Conservation (phyloP, 805 yeast species). For the Ogataea angusta region DNA sequence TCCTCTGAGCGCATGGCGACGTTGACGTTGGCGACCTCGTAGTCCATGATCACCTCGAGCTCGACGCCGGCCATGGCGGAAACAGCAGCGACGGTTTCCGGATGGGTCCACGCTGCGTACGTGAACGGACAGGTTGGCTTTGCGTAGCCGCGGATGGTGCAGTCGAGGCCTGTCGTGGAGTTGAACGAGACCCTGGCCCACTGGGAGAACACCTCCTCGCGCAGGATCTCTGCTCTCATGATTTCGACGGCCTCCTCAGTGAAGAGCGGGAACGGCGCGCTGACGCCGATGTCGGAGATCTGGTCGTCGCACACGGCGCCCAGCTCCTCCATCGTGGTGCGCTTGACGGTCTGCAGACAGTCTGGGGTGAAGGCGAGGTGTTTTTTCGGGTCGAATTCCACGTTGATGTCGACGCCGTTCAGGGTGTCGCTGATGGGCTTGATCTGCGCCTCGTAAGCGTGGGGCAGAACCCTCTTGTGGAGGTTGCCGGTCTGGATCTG, state of each 20-base stretch:
- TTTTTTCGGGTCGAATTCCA: conserved; percentile 36
- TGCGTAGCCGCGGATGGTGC: conserved; percentile 50
- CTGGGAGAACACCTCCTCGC: conserved; percentile 42
- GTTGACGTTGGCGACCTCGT: conserved; percentile 54
- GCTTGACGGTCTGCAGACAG: conserved; percentile 33
- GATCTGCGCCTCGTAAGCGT: conserved; percentile 33
- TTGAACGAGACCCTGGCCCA: conserved; percentile 41
- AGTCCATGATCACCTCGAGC: conserved; percentile 52
- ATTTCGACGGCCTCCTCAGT: conserved; percentile 57
- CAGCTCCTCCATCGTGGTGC: conserved; percentile 48
- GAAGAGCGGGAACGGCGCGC: conserved; percentile 59
- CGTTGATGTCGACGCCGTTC: conserved; percentile 22
- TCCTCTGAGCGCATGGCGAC: conserved; percentile 42
- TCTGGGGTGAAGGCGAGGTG: conserved; percentile 39
- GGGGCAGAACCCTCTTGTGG: conserved; percentile 35
- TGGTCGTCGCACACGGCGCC: conserved; percentile 44
- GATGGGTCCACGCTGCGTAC: conserved; percentile 57
- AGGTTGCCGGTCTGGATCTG: conserved; percentile 37
- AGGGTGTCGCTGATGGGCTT: conserved; percentile 28
- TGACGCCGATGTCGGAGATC: conserved; percentile 53
- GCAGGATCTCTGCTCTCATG: conserved; percentile 54
- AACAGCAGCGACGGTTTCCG: conserved; percentile 50
- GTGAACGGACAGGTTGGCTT: conserved; percentile 48
- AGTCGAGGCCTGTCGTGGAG: conserved; percentile 50
- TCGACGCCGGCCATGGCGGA: conserved; percentile 60